Conservation (phyloP, 345 rosid genomes). For the Boechera divaricarpa region DNA sequence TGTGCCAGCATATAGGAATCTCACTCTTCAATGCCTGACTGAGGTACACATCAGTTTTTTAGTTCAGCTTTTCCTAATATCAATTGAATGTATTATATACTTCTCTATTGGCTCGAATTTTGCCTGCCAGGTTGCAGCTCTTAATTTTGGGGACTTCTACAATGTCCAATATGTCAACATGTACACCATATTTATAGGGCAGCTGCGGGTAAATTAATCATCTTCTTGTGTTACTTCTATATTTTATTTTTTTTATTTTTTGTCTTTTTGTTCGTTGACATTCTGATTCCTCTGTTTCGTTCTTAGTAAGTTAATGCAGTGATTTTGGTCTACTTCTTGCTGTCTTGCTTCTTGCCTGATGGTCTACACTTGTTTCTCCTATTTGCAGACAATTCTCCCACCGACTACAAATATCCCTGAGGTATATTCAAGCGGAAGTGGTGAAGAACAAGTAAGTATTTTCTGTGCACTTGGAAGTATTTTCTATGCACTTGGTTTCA, state of each 20-base stretch:
- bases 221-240: slow-evolving; percentile 19
- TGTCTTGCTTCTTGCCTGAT: slow-evolving; percentile 25
- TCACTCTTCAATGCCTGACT: slow-evolving; percentile 92
- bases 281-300: slow-evolving; percentile 11
- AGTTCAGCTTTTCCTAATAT: slow-evolving; percentile 13
- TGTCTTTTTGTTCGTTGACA: slow-evolving; percentile 2
- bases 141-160: slow-evolving; percentile 89
- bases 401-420: slow-evolving; percentile 85
- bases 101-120: slow-evolving; percentile 20
- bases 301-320: slow-evolving; percentile 6
- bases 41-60: slow-evolving; percentile 60
- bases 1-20: slow-evolving; percentile 81
- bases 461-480: slow-evolving; percentile 14
- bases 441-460: slow-evolving; percentile 83
- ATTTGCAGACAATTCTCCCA: slow-evolving; percentile 72
- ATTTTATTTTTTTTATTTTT: not conserved
- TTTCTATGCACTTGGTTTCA: slow-evolving; percentile 20
- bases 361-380: slow-evolving; percentile 27
- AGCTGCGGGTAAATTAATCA: slow-evolving; percentile 68
- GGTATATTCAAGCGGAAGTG: slow-evolving; percentile 83
- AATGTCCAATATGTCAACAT: slow-evolving; percentile 77
- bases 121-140: slow-evolving; percentile 80
- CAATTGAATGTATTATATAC: slow-evolving; percentile 13
- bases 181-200: slow-evolving; percentile 81
- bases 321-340: slow-evolving; percentile 15